Base-by-base conservation (phyloP, 345 rosid genomes). In the Rhizophora apiculata region DNA sequence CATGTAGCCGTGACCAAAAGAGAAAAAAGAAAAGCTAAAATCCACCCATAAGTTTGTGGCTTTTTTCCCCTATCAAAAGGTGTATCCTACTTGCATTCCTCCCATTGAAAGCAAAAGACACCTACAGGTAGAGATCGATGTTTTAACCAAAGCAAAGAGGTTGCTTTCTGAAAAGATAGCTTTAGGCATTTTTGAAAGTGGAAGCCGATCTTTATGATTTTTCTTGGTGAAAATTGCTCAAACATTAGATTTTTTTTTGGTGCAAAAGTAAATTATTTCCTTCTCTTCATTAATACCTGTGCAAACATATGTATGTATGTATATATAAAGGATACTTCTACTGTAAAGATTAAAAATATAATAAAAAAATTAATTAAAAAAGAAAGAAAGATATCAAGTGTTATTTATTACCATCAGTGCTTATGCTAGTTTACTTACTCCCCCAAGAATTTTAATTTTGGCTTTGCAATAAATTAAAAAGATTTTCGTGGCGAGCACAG, bases 111-210 rank as follows among this genome's bases (percentile, higher is more conserved):
- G 74, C 72, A 68, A 77, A 72, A 64, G 70, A 49, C 31, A 65
- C 37, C 19, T 15, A 70, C 31, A 3, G 3, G 16, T 13, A 13
- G 49, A 11, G 16, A 39, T 31, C 30, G 21, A 70, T 61, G 65
- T 63, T 57, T 68, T 46, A 48, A 37, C 74, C 75, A 72, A 60
- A 56, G 58, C 32, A 27, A 27, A 62, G 49, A 32, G 43, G 11
- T 57, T 74, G 72, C 77, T 71, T 81, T 74, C 37, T 39, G 29
- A 27, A 59, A 77, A 68, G 69, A 70, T 57, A 51, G 43, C 65
- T 76, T 80, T 66, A 70, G 67, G 29, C 71, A 66, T 55, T 54
- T 65, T 27, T 39, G 22, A 55, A 67, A 61, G 22, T 20, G 46
- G 56, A 54, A 11, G 62, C 74, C 26, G 0, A 54, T 54, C 22